Conservation (phyloP, 768 basidiomycete species). For the Lentinula boryana region DNA sequence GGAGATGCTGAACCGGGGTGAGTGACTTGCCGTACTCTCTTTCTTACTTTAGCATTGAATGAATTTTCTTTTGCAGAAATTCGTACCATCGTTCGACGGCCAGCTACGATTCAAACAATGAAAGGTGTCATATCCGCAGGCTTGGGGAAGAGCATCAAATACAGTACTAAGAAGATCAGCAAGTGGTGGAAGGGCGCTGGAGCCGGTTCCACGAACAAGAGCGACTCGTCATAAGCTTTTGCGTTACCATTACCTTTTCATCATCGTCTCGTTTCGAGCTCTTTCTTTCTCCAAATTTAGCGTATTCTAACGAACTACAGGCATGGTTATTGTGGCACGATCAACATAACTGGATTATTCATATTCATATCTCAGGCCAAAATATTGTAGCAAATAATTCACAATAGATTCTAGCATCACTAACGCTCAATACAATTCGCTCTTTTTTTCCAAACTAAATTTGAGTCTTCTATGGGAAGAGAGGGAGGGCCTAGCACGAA, state of each 20-base stretch:
- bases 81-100: constrained; percentile 69
- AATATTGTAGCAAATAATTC: neutral
- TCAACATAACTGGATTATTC: neutral
- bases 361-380: neutral
- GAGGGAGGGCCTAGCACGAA: too few species aligned
- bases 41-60: neutral
- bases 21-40: constrained; percentile 29
- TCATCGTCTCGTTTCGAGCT: neutral
- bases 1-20: constrained; percentile 51
- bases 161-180: constrained; percentile 67
- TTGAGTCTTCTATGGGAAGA: too few species aligned
- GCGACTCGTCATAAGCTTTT: neutral
- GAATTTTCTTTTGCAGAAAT: constrained; percentile 47
- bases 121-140: constrained; percentile 88
- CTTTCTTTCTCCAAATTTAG: neutral
- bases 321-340: neutral
- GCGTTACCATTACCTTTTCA: neutral
- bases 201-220: neutral
- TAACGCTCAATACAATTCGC: too few species aligned
- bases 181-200: constrained; percentile 70
- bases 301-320: neutral
- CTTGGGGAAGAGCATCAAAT: constrained; percentile 68
- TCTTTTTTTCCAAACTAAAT: too few species aligned
- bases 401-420: neutral
- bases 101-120: constrained; percentile 77